A percentile compares a stretch with the other conserved stretches of the same genome.
phyloP scores from a whole-genome alignment of 805 yeast genomes.

The Wickerhamomyces silvicola region DNA sequence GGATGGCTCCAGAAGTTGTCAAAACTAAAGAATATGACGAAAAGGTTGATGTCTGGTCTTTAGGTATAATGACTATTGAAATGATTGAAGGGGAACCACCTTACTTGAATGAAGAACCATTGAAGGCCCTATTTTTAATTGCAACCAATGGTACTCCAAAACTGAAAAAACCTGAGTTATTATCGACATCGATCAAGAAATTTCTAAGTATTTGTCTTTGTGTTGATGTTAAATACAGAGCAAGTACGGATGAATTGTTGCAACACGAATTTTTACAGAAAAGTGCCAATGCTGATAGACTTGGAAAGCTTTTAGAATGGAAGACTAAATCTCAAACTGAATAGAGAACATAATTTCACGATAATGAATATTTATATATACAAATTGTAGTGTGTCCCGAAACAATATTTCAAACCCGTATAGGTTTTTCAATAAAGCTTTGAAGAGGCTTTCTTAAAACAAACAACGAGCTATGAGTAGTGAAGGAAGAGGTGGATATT shows the following conservation, averaged over 20 bases:
- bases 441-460: too few relatives aligned
- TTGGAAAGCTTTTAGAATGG: conserved; percentile 55
- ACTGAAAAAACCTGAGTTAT: conserved; percentile 79
- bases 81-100: conserved; percentile 99
- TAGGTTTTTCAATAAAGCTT: too few relatives aligned
- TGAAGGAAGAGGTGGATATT: too few relatives aligned
- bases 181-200: conserved; percentile 73
- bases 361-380: too few relatives aligned
- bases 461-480: too few relatives aligned
- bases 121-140: conserved; percentile 87
- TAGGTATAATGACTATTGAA: conserved; percentile 97
- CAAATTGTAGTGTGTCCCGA: too few relatives aligned
- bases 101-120: conserved; percentile 90
- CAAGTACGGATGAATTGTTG: conserved; percentile 81
- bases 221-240: conserved; percentile 90
- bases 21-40: conserved; percentile 93
- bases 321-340: conserved; percentile 18
- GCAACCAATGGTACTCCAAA: conserved; percentile 98
- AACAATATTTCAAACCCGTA: too few relatives aligned
- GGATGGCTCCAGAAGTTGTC: conserved; percentile 99
- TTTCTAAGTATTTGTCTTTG: conserved; percentile 88
- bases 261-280: conserved; percentile 65
- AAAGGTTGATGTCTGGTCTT: conserved; percentile 96
- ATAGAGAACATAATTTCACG: too few relatives aligned
- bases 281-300: conserved; percentile 54